A percentile compares a stretch with the other conserved stretches of the same genome.
Conservation (phyloP, 345 rosid species). For the Aegle marmelos region DNA sequence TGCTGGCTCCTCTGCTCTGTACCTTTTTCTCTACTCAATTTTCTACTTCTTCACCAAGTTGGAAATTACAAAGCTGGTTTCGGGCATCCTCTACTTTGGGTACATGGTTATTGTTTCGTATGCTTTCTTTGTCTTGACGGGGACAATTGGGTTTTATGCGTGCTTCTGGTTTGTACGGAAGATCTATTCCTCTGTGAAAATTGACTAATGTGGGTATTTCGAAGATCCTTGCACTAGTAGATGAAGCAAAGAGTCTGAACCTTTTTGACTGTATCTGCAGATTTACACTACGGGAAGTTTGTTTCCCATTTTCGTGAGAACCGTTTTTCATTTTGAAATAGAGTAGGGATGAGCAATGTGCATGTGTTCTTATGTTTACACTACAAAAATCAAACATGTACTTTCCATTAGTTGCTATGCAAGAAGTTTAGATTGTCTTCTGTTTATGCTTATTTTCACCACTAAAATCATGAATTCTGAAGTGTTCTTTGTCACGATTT, state of each 20-base stretch:
- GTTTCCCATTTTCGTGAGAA: conserved; percentile 3
- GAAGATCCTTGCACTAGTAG: conserved; percentile 3
- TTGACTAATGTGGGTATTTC: conserved; percentile 53
- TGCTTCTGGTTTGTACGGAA: conserved; percentile 97
- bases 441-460: neutral
- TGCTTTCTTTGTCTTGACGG: conserved; percentile 89
- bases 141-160: conserved; percentile 92
- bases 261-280: conserved; percentile 1
- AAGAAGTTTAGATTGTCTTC: conserved; percentile 14
- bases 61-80: conserved; percentile 87
- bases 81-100: conserved; percentile 88
- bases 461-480: neutral
- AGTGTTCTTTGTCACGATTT: too few species aligned
- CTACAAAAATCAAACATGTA: neutral
- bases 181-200: conserved; percentile 93
- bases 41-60: conserved; percentile 96
- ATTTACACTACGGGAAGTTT: conserved; percentile 13
- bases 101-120: conserved; percentile 88
- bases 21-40: conserved; percentile 90
- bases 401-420: conserved; percentile 7
- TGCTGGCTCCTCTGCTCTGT: conserved; percentile 90
- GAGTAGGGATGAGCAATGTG: conserved; percentile 23
- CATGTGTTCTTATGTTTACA: conserved; percentile 19
- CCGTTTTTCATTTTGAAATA: conserved; percentile 9
- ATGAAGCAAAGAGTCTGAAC: conserved; percentile 4